These are phyloP conservation scores for Epicoccum nigrum DNA, from an alignment of 2,329 filamentous ascomycete species.

Conservation along the genomic window DNA sequence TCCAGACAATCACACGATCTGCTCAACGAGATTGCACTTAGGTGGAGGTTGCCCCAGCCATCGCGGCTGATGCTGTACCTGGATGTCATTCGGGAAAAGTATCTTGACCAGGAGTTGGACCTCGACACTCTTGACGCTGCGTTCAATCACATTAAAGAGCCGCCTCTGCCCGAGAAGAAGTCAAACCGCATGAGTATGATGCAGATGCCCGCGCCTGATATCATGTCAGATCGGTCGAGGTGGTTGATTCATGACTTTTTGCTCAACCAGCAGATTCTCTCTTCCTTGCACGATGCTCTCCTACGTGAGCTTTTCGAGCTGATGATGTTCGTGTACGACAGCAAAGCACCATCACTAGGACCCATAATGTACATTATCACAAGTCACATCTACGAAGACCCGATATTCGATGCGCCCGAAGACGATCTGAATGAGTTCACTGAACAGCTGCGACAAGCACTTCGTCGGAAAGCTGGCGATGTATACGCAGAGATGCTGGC, in stretches of 20 bases:
- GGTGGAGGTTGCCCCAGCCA: constrained; percentile 88
- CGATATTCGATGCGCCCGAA: constrained; percentile 71
- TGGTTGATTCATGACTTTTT: constrained; percentile 59
- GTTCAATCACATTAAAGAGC: constrained; percentile 81
- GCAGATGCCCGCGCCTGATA: constrained; percentile 34
- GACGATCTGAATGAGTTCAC: constrained; percentile 76
- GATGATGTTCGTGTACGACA: constrained; percentile 87
- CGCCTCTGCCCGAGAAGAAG: constrained; percentile 69
- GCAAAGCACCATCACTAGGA: constrained; percentile 82
- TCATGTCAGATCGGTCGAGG: constrained; percentile 56
- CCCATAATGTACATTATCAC: constrained; percentile 81
- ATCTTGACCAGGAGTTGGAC: constrained; percentile 79
- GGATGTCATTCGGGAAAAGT: constrained; percentile 85
- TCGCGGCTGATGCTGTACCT: constrained; percentile 80
- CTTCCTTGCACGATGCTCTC: constrained; percentile 77
- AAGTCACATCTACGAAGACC: constrained; percentile 80
- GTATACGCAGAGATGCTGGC: constrained; percentile 81
- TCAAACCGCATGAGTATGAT: constrained; percentile 58
- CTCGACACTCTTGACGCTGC: constrained; percentile 82
- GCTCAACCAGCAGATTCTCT: constrained; percentile 75
- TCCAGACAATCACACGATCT: constrained; percentile 83
- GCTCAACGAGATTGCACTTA: constrained; percentile 79
- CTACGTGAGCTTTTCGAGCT: constrained; percentile 85
- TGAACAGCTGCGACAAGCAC: constrained; percentile 71
- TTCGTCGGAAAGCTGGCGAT: constrained; percentile 76